These are phyloP conservation scores for Colletotrichum higginsianum DNA, from an alignment of 2,329 filamentous ascomycete genomes.

Conservation along the genomic window DNA sequence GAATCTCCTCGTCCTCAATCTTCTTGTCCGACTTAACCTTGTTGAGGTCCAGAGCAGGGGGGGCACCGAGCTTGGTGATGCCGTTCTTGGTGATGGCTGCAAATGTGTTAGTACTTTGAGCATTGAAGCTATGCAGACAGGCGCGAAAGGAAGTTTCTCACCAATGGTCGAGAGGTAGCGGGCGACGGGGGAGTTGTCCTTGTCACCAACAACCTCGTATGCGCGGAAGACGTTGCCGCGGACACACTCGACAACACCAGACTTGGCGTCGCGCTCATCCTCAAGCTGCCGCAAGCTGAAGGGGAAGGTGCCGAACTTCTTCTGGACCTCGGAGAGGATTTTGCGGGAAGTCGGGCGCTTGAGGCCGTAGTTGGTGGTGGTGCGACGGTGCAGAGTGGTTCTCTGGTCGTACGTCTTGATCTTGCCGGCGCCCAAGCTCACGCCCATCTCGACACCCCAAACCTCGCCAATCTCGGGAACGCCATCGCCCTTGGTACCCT, in stretches of 20 bases:
- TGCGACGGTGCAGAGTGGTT: constrained; percentile 93
- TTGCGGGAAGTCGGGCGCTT: constrained; percentile 96
- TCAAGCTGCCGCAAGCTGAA: constrained; percentile 98
- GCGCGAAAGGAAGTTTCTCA: constrained; percentile 68
- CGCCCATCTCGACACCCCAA: constrained; percentile 97
- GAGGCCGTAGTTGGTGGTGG: constrained; percentile 89
- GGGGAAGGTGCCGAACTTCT: constrained; percentile 97
- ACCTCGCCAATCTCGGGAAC: constrained; percentile 90
- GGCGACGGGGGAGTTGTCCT: constrained; percentile 87
- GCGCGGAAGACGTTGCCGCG: constrained; percentile 92
- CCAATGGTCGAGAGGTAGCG: constrained; percentile 92
- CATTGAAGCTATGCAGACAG: neutral
- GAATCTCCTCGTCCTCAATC: constrained; percentile 94
- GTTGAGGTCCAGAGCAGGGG: constrained; percentile 81
- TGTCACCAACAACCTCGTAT: constrained; percentile 96
- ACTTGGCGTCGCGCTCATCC: constrained; percentile 97
- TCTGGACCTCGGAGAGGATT: constrained; percentile 93
- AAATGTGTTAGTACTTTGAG: constrained; percentile 26
- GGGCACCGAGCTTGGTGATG: constrained; percentile 85
- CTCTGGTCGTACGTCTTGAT: constrained; percentile 92
- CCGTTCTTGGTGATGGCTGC: constrained; percentile 98
- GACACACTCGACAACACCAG: constrained; percentile 94
- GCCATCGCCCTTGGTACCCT: constrained; percentile 93
- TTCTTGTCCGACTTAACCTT: constrained; percentile 97
- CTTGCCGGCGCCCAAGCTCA: constrained; percentile 93